Evolutionary conservation across 1,139 yeast genomes (phyloP).

Genomic region (Groenewaldozyma auringiensis): DNA sequence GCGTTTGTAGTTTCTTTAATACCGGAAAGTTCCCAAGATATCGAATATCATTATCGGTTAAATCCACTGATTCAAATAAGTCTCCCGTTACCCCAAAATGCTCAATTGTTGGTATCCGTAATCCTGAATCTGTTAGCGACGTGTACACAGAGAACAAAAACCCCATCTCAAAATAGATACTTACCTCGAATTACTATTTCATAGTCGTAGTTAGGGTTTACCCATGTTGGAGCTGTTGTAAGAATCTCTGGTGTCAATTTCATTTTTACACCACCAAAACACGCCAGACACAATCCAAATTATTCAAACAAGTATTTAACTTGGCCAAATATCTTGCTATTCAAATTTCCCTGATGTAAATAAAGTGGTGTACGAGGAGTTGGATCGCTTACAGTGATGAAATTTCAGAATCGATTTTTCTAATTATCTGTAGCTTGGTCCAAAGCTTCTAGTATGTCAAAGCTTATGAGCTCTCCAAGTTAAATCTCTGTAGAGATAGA

Average conservation of each 20-base stretch:
- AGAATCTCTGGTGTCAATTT: conserved; percentile 46
- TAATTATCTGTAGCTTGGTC: background rate
- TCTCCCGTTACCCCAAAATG: conserved; percentile 39
- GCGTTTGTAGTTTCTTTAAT: conserved; percentile 38
- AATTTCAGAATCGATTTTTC: too few species aligned
- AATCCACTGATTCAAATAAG: conserved; percentile 49
- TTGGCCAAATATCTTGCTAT: too few species aligned
- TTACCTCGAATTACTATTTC: conserved; percentile 38
- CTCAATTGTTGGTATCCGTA: conserved; percentile 36
- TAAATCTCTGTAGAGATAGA: too few species aligned
- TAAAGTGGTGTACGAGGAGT: too few species aligned
- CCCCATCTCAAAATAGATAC: background rate
- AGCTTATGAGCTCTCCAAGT: too few species aligned
- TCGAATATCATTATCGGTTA: conserved; percentile 57
- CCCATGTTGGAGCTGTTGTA: conserved; percentile 43
- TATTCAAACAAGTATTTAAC: too few species aligned
- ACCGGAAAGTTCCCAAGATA: conserved; percentile 47
- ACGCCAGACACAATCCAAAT: too few species aligned
- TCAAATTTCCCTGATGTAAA: too few species aligned
- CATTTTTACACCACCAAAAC: too few species aligned
- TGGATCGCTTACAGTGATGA: too few species aligned
- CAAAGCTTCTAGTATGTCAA: background rate
- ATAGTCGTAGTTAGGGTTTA: conserved; percentile 40
- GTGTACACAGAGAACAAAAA: background rate
- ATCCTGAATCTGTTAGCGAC: conserved; percentile 19